Conservation (phyloP, 2,329 filamentous ascomycete species). For the Raffaelea arxii region DNA sequence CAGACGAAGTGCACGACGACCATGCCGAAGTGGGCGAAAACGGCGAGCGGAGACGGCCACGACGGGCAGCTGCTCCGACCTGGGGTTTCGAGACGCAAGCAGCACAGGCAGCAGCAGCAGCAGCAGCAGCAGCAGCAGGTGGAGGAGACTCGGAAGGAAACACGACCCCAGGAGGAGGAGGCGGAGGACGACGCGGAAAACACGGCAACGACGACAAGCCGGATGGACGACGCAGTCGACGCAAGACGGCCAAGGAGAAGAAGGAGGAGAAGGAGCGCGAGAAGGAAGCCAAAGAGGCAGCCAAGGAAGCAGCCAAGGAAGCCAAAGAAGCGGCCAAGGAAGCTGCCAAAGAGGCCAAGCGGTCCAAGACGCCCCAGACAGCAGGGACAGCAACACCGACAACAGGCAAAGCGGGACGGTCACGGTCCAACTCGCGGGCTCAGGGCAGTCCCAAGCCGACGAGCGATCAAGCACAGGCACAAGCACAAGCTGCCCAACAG, state of each 20-base stretch:
- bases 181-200: constrained; percentile 41
- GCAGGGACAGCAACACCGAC: constrained; percentile 1
- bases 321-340: constrained; percentile 15
- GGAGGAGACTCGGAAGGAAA: constrained; percentile 48
- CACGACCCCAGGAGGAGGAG: constrained; percentile 47
- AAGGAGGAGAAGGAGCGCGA: constrained; percentile 20
- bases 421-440: constrained; percentile 44
- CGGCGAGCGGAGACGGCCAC: constrained; percentile 50
- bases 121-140: constrained; percentile 25
- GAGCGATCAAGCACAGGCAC: constrained; percentile 4
- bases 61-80: constrained; percentile 59
- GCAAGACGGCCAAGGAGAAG: constrained; percentile 28
- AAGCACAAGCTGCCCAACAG: constrained; percentile 1
- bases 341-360: constrained; percentile 21
- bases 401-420: constrained; percentile 33
- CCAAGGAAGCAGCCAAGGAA: constrained; percentile 19
- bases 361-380: constrained; percentile 9
- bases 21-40: constrained; percentile 47
- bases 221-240: constrained; percentile 24
- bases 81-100: constrained; percentile 52
- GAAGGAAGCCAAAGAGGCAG: constrained; percentile 29
- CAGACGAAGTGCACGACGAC: constrained; percentile 47
- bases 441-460: constrained; percentile 13
- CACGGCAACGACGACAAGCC: constrained; percentile 7
- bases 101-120: constrained; percentile 25